Evolutionary conservation across 1,284 basidiomycete genomes (phyloP), one percentile per base, ranked within the genome.

Genomic region (Lentinula novae-zelandiae): DNA sequence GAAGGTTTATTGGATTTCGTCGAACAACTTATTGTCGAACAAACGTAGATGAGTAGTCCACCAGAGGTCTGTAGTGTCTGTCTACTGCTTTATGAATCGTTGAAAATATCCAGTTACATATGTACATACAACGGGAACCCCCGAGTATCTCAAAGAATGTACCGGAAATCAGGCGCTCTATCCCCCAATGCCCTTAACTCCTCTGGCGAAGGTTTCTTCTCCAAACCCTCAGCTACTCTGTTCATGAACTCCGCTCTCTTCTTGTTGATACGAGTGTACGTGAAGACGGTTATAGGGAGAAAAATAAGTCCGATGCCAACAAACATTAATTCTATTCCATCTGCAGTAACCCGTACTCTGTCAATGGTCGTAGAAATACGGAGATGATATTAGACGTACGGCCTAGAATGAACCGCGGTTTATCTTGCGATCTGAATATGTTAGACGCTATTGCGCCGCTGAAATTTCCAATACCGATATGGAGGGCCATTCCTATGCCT

Each of bases 261-360:
- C 3, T 67, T 69, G 69, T 91, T 91, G 67, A 86, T 85, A n/a
- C 79, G 75, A 40, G 59, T 76, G 67, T 90, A 89, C 2, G 74
- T 61, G 5, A 82, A 57, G 0, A 84, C 79, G 20, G 81, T 75
- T 17, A 81, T 68, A 0, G 84, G 82, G 0, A 84, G 67, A 51
- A 68, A 67, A 39, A 88, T 75, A 64, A 87, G 75, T 0, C 89
- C 87, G 48, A 90, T 82, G 2, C 79, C 81, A 34, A 88, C 77
- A 62, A 90, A 86, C 78, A 86, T 87, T 38, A 90, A 70, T 68
- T 86, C 85, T n/a, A 87, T 62, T 2, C 74, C 85, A 67, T 89
- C 87, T 89, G 61, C 31, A 42, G 46, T 15, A 22, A 9, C 31
- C 5, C 36, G 10, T 13, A 44, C 15, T 39, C 20, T 34, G 22